Evolutionary conservation across 306 rosid species (phyloP), one percentile per base, ranked within the genome.

Genomic region (Cucumis melo): DNA sequence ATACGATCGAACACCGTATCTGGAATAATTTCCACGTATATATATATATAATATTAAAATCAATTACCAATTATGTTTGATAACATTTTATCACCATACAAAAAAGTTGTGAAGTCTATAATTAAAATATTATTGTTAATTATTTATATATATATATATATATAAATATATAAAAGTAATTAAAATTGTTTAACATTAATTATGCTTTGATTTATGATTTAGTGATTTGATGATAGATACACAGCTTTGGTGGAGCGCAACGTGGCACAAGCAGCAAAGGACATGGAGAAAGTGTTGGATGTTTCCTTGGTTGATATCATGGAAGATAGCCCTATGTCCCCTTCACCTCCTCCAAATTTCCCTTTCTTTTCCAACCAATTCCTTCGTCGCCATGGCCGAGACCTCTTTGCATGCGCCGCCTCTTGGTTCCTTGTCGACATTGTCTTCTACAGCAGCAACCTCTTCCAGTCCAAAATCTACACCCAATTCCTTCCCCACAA

Each of bases 271-370:
- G 97, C 97, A 17, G 88, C 88, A 1, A 87, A 74, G 82, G 93
- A 92, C 81, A 90, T 92, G 97, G 86, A 87, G 82, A 87, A 83
- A 77, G 91, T 92, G n/a, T 73, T 92, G 65, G 90, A 83, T 6
- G 82, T 92, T 0, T 16, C 90, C 1, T 2, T 88, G 23, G 76
- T 67, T 51, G 84, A 86, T 64, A 89, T 89, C 19, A 63, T 72
- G 1, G 97, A 92, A 78, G 90, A 87, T 8, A 70, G 39, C 10
- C 79, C 80, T 0, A 4, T 38, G 10, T 64, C 82, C n/a, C 78
- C 29, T 27, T 27, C 80, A 32, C 2, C 17, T 2, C 2, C 17
- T 2, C 62, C 79, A 1, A 17, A 77, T 0, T 89, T 89, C 57
- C 48, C 87, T 0, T 83, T 92, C 5, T 17, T 84, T 57, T 92